A percentile compares a stretch with the other conserved stretches of the same genome.
Evolutionary conservation across 1,284 basidiomycete genomes (phyloP).

Genomic region (Coriolopsis trogii): DNA sequence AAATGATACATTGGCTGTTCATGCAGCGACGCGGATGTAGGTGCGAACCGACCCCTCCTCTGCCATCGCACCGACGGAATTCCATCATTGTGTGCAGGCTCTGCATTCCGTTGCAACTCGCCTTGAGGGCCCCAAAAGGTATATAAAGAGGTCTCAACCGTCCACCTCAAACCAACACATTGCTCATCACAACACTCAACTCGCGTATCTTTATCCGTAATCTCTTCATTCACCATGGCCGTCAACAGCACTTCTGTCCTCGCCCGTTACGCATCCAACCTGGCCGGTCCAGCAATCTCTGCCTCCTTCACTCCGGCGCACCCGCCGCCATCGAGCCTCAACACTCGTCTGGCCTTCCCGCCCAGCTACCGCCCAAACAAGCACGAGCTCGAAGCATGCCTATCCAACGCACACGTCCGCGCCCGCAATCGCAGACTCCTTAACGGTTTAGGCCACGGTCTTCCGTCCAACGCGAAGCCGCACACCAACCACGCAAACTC

Average conservation of each 20-base stretch:
- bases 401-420: conserved; percentile 20
- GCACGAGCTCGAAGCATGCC: conserved; percentile 21
- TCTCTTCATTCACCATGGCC: conserved; percentile 7
- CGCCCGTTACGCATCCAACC: conserved; percentile 8
- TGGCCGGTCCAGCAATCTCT: conserved; percentile 16
- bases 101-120: no score
- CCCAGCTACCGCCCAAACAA: conserved; percentile 22
- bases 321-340: neutral
- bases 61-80: no score
- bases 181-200: neutral
- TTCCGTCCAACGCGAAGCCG: neutral
- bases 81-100: no score
- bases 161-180: neutral
- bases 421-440: conserved; percentile 20
- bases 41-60: no score
- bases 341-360: neutral
- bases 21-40: no score
- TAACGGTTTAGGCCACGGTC: conserved; percentile 2
- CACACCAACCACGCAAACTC: conserved; percentile 11
- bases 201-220: neutral
- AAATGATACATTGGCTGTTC: no score
- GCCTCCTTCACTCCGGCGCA: conserved; percentile 1
- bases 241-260: conserved; percentile 2
- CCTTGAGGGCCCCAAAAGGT: neutral
- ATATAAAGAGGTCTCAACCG: conserved; percentile 15